Conservation (phyloP, 139 green algal species). For the Helicosporidium sp. region DNA sequence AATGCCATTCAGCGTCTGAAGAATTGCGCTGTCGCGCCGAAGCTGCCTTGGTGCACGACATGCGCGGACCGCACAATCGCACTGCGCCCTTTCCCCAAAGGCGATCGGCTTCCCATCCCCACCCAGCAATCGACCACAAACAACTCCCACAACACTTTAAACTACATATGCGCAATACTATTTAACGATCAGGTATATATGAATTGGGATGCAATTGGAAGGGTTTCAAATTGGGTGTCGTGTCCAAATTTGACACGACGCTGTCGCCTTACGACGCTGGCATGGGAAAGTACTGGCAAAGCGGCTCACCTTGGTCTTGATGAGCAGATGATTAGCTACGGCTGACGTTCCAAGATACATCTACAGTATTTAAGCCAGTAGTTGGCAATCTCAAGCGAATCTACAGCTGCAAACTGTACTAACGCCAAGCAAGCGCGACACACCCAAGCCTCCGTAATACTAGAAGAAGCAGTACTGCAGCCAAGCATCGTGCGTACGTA, state of each 20-base stretch:
- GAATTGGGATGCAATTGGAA: no score
- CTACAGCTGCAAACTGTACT: not conserved
- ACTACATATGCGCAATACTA: no score
- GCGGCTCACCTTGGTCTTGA: not conserved
- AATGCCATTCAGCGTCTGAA: not conserved
- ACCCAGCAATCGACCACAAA: no score
- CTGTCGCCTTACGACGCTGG: not conserved
- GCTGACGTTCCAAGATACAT: not conserved
- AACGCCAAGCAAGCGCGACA: not conserved
- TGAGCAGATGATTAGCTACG: not conserved
- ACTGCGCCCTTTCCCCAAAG: no score
- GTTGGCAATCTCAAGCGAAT: not conserved
- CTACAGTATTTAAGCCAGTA: not conserved
- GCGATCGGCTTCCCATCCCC: no score
- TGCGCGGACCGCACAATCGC: no score
- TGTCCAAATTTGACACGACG: not conserved
- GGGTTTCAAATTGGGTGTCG: not conserved
- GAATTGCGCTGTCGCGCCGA: no score
- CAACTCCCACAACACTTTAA: no score
- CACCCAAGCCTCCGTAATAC: not conserved
- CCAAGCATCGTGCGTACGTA: not conserved
- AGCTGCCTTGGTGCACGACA: no score
- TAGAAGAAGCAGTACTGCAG: no score
- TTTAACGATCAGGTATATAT: no score
- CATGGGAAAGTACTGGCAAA: not conserved